Conservation (phyloP, 169 alveolate genomes). For the Eimeria necatrix region DNA sequence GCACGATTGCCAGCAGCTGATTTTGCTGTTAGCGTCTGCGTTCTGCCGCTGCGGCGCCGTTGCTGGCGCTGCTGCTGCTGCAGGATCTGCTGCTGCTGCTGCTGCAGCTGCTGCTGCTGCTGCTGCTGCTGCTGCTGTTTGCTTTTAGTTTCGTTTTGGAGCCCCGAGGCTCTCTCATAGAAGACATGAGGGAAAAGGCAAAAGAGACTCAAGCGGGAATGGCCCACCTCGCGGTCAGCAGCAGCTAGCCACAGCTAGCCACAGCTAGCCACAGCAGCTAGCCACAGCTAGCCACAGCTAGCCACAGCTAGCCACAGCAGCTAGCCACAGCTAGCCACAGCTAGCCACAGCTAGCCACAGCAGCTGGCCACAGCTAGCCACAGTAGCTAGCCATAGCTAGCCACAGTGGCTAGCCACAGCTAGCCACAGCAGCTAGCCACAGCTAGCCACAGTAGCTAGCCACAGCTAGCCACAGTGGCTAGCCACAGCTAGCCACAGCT, state of each 20-base stretch:
- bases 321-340: too few species aligned
- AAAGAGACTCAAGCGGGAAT: not conserved
- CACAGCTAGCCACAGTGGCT: too few species aligned
- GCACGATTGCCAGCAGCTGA: not conserved
- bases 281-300: not conserved
- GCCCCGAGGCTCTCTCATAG: not conserved
- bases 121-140: not conserved
- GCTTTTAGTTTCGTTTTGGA: not conserved
- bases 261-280: not conserved
- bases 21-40: not conserved
- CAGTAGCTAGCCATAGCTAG: too few species aligned
- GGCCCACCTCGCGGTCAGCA: not conserved
- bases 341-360: not conserved
- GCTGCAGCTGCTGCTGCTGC: not conserved
- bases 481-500: too few species aligned
- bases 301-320: too few species aligned
- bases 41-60: not conserved
- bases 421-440: too few species aligned
- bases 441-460: too few species aligned
- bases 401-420: too few species aligned
- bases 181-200: slow-evolving; percentile 13
- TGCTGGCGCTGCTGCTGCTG: not conserved
- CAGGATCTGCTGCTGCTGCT: not conserved
- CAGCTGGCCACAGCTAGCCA: not conserved
- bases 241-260: not conserved